Percentiles rank a stretch among this genome's conserved stretches.
Evolutionary conservation across 2,329 filamentous ascomycete species (phyloP).

Genomic region (Metarhizium album): DNA sequence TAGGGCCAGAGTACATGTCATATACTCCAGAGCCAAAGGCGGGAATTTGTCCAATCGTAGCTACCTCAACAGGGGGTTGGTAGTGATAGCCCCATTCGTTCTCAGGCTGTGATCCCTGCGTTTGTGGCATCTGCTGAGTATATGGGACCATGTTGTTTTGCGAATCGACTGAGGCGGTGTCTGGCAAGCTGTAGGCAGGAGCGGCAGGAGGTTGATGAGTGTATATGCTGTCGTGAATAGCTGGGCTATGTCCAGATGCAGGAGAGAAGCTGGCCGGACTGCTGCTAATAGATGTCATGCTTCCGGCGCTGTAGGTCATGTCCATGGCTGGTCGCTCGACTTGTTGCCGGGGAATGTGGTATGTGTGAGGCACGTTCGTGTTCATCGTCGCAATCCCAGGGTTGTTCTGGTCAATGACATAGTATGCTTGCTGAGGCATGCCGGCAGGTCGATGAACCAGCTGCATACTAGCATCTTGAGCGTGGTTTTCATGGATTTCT

Average conservation of each 20-base stretch:
- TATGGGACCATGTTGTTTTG: conserved; percentile 32
- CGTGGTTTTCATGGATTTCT: conserved; percentile 33
- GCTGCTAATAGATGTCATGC: conserved; percentile 42
- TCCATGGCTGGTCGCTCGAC: conserved; percentile 36
- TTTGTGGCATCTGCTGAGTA: conserved; percentile 30
- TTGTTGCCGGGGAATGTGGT: conserved; percentile 41
- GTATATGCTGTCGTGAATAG: conserved; percentile 45
- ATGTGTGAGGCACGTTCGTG: conserved; percentile 38
- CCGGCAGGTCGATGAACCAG: conserved; percentile 39
- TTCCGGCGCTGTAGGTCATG: conserved; percentile 38
- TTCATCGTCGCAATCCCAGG: conserved; percentile 53
- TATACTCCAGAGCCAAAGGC: conserved; percentile 39
- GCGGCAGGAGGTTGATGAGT: conserved; percentile 41
- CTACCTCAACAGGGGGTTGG: conserved; percentile 45
- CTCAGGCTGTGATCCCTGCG: conserved; percentile 29
- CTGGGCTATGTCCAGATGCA: conserved; percentile 40
- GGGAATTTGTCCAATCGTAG: conserved; percentile 41
- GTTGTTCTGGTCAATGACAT: conserved; percentile 51
- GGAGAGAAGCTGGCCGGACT: conserved; percentile 50
- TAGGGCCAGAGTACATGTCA: conserved; percentile 39
- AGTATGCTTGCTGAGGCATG: conserved; percentile 39
- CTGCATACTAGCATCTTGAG: conserved; percentile 32
- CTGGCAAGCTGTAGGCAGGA: conserved; percentile 37
- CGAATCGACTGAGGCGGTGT: conserved; percentile 36
- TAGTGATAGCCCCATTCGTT: conserved; percentile 47